Evolutionary conservation across 495 filamentous ascomycete species (phyloP).

Genomic region (Ramalina intermedia): DNA sequence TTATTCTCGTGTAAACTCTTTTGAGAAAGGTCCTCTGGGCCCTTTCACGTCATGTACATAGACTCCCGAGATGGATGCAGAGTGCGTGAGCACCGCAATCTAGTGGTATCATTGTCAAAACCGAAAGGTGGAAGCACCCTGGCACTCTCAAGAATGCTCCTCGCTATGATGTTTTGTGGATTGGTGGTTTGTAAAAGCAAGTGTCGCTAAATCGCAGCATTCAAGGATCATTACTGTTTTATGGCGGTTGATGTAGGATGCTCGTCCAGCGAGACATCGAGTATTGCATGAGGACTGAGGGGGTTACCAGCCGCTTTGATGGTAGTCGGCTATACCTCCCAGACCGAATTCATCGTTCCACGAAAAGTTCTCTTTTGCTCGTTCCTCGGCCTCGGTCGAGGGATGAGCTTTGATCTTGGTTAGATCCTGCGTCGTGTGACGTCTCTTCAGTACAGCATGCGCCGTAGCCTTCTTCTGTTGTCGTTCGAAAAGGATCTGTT

Average conservation of each 20-base stretch:
- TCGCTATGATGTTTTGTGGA: no score
- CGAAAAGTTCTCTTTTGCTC: slow-evolving; percentile 42
- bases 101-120: no score
- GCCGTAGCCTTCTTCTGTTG: slow-evolving; percentile 82
- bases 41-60: no score
- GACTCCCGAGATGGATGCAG: no score
- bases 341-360: slow-evolving; percentile 45
- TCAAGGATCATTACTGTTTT: slow-evolving; percentile 1
- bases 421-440: slow-evolving; percentile 82
- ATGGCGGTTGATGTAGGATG: neutral
- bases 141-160: no score
- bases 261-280: neutral
- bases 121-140: no score
- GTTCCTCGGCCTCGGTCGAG: slow-evolving; percentile 23
- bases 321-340: slow-evolving; percentile 52
- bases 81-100: no score
- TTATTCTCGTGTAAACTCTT: no score
- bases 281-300: neutral
- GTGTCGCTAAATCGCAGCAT: slow-evolving; percentile 10
- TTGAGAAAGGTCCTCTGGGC: no score
- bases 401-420: slow-evolving; percentile 72
- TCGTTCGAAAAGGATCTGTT: slow-evolving; percentile 71
- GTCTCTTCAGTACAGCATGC: slow-evolving; percentile 75
- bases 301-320: slow-evolving; percentile 52
- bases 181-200: no score